phyloP scores from a whole-genome alignment of 169 alveolate species.

The Eimeria necatrix region DNA sequence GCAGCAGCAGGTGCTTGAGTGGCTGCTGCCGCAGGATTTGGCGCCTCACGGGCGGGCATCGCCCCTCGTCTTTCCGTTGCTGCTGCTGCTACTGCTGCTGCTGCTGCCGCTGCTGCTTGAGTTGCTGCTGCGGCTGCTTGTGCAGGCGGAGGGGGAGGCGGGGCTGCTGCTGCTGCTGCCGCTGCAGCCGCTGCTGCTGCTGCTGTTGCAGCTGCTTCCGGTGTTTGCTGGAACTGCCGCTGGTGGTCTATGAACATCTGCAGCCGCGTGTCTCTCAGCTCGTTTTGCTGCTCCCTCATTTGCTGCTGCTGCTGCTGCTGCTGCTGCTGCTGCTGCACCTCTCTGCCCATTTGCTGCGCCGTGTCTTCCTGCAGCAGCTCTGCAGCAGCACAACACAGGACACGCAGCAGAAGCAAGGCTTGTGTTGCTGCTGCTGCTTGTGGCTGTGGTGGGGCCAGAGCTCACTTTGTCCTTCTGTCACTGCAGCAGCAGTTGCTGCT shows the following conservation, averaged over 20 bases:
- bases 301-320: too few species aligned
- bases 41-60: neutral
- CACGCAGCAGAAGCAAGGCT: neutral
- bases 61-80: neutral
- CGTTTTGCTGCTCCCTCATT: constrained; percentile 33
- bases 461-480: neutral
- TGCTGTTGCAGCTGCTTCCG: neutral
- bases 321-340: too few species aligned
- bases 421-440: constrained; percentile 28
- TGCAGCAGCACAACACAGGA: constrained; percentile 3
- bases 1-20: neutral
- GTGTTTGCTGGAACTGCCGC: neutral
- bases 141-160: neutral
- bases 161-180: neutral
- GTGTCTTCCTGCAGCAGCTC: neutral
- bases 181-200: neutral
- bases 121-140: constrained; percentile 8
- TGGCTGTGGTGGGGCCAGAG: neutral
- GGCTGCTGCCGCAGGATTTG: neutral
- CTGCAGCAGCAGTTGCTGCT: neutral
- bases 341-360: neutral
- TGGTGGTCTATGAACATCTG: constrained; percentile 31
- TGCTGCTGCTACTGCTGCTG: neutral
- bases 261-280: constrained; percentile 30
- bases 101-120: neutral